phyloP scores from a whole-genome alignment of 306 rosid genomes.

The Pyrus bretschneideri region DNA sequence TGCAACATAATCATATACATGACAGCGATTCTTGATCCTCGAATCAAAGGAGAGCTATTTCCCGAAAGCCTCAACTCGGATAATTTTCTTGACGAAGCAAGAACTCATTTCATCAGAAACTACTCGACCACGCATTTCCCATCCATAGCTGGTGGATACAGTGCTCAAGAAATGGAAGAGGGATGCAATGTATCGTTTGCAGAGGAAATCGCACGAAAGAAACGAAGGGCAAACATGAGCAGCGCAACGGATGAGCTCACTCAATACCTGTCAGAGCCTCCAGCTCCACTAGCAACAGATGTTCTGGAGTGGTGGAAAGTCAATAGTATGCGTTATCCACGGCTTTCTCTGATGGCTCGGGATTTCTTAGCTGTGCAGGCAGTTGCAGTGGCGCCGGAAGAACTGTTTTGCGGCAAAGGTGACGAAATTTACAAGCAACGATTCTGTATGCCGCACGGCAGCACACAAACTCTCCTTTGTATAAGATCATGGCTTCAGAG shows the following conservation, averaged over 20 bases:
- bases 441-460: constrained; percentile 60
- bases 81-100: constrained; percentile 71
- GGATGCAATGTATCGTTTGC: constrained; percentile 83
- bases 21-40: constrained; percentile 92
- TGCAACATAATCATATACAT: constrained; percentile 81
- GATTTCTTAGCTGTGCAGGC: constrained; percentile 92
- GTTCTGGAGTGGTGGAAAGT: constrained; percentile 97
- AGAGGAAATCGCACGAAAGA: constrained; percentile 94
- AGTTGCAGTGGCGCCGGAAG: constrained; percentile 78
- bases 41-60: constrained; percentile 87
- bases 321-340: constrained; percentile 74
- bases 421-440: constrained; percentile 76
- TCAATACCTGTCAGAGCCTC: constrained; percentile 81
- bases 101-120: constrained; percentile 69
- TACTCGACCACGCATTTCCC: constrained; percentile 67
- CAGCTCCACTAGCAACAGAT: constrained; percentile 83
- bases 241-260: constrained; percentile 85
- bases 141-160: constrained; percentile 55
- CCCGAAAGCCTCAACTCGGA: constrained; percentile 74
- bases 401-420: constrained; percentile 74
- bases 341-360: constrained; percentile 87
- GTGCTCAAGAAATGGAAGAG: constrained; percentile 64
- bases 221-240: constrained; percentile 67
- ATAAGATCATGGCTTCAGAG: constrained; percentile 80
- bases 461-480: constrained; percentile 69